Percentiles rank a stretch among this genome's conserved stretches.
Conservation (phyloP, 2,329 filamentous ascomycete species). For the Botrytis cinerea region DNA sequence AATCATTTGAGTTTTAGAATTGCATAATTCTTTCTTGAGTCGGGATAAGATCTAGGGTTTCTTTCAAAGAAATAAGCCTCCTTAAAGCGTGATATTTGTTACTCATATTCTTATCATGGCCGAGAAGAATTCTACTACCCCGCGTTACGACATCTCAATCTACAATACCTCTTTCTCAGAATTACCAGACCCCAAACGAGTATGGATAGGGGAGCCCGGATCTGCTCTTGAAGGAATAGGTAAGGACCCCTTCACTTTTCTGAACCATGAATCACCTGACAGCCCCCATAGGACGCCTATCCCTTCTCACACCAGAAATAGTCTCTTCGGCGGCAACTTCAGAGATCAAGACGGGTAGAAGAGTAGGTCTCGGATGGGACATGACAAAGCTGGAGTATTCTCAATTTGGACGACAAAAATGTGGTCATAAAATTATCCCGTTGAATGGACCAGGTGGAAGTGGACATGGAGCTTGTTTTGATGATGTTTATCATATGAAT, state of each 20-base stretch:
- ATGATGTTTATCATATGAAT: conserved; percentile 54
- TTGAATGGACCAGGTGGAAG: conserved; percentile 43
- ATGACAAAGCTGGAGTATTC: conserved; percentile 57
- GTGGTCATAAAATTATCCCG: conserved; percentile 52
- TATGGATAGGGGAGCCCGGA: conserved; percentile 33
- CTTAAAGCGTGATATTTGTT: not conserved
- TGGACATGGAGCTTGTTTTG: conserved; percentile 47
- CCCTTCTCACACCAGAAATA: conserved; percentile 53
- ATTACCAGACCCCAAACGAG: conserved; percentile 32
- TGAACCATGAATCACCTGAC: not conserved
- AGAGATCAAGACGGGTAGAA: conserved; percentile 53
- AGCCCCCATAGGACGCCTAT: conserved; percentile 42
- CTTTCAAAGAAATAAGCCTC: not conserved
- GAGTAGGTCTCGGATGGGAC: conserved; percentile 57
- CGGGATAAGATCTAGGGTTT: not conserved
- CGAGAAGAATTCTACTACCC: conserved; percentile 7
- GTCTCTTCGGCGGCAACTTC: conserved; percentile 51
- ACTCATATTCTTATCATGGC: not conserved
- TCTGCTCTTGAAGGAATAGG: conserved; percentile 32
- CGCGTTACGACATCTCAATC: conserved; percentile 31
- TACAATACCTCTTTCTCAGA: conserved; percentile 31
- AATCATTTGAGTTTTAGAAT: not conserved
- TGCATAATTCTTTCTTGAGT: not conserved
- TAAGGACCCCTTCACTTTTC: not conserved
- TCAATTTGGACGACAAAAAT: conserved; percentile 53